These are phyloP conservation scores for Penicillium frequentans DNA, from an alignment of 2,329 filamentous ascomycete genomes.

Conservation along the genomic window DNA sequence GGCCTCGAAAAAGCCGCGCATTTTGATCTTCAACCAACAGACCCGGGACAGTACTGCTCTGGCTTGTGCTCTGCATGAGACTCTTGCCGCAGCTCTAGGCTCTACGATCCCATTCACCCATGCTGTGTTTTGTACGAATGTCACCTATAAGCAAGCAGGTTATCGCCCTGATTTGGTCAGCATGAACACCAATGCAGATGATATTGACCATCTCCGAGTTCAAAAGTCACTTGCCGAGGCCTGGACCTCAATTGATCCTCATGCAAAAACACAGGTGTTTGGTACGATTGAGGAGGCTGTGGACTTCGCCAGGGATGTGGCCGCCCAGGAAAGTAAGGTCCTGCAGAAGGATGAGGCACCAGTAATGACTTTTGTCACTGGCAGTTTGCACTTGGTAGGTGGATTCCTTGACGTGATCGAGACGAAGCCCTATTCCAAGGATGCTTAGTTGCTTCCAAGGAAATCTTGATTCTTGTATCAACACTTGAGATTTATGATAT, in stretches of 20 bases:
- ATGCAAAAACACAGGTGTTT: conserved; percentile 56
- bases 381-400: conserved; percentile 81
- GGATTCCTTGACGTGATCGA: conserved; percentile 74
- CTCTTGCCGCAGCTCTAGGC: conserved; percentile 47
- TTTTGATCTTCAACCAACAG: conserved; percentile 91
- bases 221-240: conserved; percentile 65
- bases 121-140: conserved; percentile 81
- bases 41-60: conserved; percentile 72
- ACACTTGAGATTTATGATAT: conserved; percentile 18
- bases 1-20: conserved; percentile 46
- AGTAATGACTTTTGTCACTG: conserved; percentile 71
- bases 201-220: conserved; percentile 61
- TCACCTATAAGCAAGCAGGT: conserved; percentile 61
- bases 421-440: conserved; percentile 31
- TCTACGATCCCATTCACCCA: conserved; percentile 61
- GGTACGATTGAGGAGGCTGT: conserved; percentile 71
- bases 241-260: conserved; percentile 59
- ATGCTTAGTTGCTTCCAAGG: conserved; percentile 3
- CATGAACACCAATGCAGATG: conserved; percentile 59
- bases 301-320: conserved; percentile 51
- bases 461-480: conserved; percentile 20
- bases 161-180: conserved; percentile 64
- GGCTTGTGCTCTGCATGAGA: conserved; percentile 62
- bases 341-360: conserved; percentile 38
- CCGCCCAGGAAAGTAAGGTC: conserved; percentile 33